phyloP scores from a whole-genome alignment of 768 basidiomycete genomes.

The Terana coerulea region DNA sequence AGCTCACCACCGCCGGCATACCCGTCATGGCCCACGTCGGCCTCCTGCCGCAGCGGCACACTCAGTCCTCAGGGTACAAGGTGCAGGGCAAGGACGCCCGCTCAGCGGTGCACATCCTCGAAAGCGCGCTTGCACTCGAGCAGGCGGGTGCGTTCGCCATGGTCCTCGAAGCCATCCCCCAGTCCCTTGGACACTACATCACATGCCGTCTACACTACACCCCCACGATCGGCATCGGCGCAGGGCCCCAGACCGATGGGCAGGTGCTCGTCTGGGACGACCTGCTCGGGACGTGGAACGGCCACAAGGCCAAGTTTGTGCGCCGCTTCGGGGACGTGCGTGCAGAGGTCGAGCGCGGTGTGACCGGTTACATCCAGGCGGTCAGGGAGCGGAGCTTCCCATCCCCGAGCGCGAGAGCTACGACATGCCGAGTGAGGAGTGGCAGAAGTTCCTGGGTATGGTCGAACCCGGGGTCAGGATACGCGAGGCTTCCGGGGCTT shows the following conservation, averaged over 20 bases:
- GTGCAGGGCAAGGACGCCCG: slow-evolving; percentile 78
- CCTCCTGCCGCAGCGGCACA: slow-evolving; percentile 84
- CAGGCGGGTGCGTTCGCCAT: slow-evolving; percentile 85
- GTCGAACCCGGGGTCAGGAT: slow-evolving; percentile 6
- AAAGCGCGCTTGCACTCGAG: slow-evolving; percentile 68
- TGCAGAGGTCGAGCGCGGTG: slow-evolving; percentile 58
- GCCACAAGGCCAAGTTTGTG: slow-evolving; percentile 91
- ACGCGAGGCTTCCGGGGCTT: background rate
- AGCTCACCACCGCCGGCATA: slow-evolving; percentile 75
- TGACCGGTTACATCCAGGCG: slow-evolving; percentile 64
- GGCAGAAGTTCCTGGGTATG: slow-evolving; percentile 55
- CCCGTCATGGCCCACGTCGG: slow-evolving; percentile 96
- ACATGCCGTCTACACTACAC: slow-evolving; percentile 57
- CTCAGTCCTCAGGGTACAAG: slow-evolving; percentile 80
- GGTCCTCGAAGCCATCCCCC: slow-evolving; percentile 89
- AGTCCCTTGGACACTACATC: slow-evolving; percentile 71
- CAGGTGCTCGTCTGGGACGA: slow-evolving; percentile 96
- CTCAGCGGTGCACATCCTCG: slow-evolving; percentile 56
- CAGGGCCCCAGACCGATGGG: slow-evolving; percentile 77
- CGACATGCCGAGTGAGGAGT: slow-evolving; percentile 68
- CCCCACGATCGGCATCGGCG: slow-evolving; percentile 95
- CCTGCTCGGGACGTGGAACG: slow-evolving; percentile 78
- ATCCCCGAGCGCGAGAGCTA: slow-evolving; percentile 70
- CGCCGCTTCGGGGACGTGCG: slow-evolving; percentile 76
- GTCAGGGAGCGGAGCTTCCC: slow-evolving; percentile 80